Conservation (phyloP, 2,329 filamentous ascomycete species). For the Alternaria dauci region DNA sequence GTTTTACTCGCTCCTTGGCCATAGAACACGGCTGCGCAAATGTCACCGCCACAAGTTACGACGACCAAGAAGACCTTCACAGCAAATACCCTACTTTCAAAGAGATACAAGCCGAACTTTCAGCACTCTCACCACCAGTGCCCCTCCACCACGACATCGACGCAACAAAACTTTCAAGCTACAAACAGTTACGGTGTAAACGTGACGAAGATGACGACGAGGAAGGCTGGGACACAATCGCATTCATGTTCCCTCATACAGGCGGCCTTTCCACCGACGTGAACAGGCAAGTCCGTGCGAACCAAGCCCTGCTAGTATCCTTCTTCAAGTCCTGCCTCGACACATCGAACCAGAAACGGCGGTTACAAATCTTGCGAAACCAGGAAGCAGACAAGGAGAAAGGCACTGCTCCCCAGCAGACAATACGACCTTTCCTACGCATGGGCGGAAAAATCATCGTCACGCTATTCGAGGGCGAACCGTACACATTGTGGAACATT, state of each 20-base stretch:
- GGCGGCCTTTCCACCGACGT: slow-evolving; percentile 92
- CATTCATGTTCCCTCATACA: slow-evolving; percentile 98
- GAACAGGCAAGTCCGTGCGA: slow-evolving; percentile 91
- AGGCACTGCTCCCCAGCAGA: not conserved
- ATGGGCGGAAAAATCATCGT: slow-evolving; percentile 72
- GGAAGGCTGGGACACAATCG: slow-evolving; percentile 73
- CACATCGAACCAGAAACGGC: slow-evolving; percentile 19
- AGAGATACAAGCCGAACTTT: slow-evolving; percentile 43
- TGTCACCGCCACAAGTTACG: slow-evolving; percentile 74
- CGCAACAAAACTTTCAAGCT: slow-evolving; percentile 63
- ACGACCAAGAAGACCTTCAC: slow-evolving; percentile 66
- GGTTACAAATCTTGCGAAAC: slow-evolving; percentile 22
- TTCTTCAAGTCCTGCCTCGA: slow-evolving; percentile 46
- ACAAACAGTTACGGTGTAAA: slow-evolving; percentile 37
- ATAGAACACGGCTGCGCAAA: slow-evolving; percentile 71
- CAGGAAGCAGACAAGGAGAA: slow-evolving; percentile 10
- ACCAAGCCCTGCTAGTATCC: slow-evolving; percentile 56
- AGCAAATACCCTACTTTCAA: slow-evolving; percentile 58
- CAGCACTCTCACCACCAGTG: slow-evolving; percentile 44
- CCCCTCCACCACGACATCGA: slow-evolving; percentile 66
- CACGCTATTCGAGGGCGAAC: slow-evolving; percentile 90
- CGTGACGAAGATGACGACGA: slow-evolving; percentile 30
- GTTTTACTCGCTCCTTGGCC: slow-evolving; percentile 74
- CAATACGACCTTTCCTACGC: slow-evolving; percentile 54
- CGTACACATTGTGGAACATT: slow-evolving; percentile 96